Evolutionary conservation across 2,329 filamentous ascomycete genomes (phyloP).

Genomic region (Colletotrichum scovillei): DNA sequence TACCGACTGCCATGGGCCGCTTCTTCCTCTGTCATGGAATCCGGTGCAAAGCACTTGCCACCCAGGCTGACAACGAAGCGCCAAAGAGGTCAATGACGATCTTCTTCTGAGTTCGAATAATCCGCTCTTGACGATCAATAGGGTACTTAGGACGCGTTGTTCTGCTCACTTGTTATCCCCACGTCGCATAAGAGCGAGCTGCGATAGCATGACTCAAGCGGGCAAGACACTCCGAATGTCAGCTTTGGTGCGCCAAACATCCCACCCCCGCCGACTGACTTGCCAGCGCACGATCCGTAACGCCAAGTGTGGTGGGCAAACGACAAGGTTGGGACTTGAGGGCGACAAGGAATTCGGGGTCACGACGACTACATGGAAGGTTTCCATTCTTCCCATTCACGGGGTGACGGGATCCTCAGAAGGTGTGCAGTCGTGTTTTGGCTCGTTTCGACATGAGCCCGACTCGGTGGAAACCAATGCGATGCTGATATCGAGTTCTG

Average conservation of each 20-base stretch:
- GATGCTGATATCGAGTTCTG: too few species aligned
- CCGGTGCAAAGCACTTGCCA: background rate
- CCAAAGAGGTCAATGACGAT: too few species aligned
- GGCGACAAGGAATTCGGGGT: background rate
- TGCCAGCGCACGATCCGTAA: background rate
- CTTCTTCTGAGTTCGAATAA: background rate
- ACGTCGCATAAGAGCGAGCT: background rate
- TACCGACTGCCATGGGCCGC: too few species aligned
- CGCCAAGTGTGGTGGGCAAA: background rate
- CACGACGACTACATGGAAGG: background rate
- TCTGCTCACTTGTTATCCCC: background rate
- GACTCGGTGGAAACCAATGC: background rate
- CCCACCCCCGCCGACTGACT: background rate
- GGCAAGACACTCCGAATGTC: background rate
- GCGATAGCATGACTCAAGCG: background rate
- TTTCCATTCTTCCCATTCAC: background rate
- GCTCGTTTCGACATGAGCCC: background rate
- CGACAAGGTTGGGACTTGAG: background rate
- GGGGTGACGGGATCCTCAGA: background rate
- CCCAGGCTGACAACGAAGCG: too few species aligned
- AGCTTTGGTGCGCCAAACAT: background rate
- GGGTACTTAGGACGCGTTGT: background rate
- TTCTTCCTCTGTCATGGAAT: background rate
- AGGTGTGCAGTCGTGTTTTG: background rate
- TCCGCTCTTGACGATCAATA: background rate